Evolutionary conservation across 345 rosid genomes (phyloP).

Genomic region (Lepidium didymum): DNA sequence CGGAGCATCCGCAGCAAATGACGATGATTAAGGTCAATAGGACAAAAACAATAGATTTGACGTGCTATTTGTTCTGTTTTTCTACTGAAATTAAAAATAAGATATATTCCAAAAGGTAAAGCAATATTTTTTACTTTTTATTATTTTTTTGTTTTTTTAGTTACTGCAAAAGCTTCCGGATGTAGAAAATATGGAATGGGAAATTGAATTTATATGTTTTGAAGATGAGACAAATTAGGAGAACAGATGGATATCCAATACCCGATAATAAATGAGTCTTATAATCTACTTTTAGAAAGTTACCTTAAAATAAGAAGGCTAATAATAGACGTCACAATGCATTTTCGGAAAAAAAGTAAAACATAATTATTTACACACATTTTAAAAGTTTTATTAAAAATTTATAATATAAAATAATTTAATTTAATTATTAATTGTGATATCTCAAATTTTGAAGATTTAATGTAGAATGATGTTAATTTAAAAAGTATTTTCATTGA

Average conservation of each 20-base stretch:
- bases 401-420: too few species aligned
- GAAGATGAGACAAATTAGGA: slow-evolving; percentile 14
- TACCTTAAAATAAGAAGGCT: not conserved
- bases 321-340: not conserved
- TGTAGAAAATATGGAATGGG: not conserved
- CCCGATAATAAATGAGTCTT: too few species aligned
- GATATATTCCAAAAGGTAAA: slow-evolving; percentile 23
- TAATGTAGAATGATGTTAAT: too few species aligned
- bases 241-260: slow-evolving; percentile 23
- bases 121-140: slow-evolving; percentile 2
- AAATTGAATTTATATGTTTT: slow-evolving; percentile 6
- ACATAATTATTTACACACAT: too few species aligned
- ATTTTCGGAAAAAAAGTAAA: not conserved
- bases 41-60: slow-evolving; percentile 15
- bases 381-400: too few species aligned
- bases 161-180: slow-evolving; percentile 27
- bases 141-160: not conserved
- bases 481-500: too few species aligned
- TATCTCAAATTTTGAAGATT: too few species aligned
- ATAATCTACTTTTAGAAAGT: not conserved
- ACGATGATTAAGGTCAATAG: slow-evolving; percentile 28
- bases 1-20: slow-evolving; percentile 34
- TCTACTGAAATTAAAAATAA: slow-evolving; percentile 6
- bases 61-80: slow-evolving; percentile 22
- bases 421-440: too few species aligned